These are phyloP conservation scores for Plantago major DNA, from an alignment of 257 asterid genomes.

Conservation along the genomic window DNA sequence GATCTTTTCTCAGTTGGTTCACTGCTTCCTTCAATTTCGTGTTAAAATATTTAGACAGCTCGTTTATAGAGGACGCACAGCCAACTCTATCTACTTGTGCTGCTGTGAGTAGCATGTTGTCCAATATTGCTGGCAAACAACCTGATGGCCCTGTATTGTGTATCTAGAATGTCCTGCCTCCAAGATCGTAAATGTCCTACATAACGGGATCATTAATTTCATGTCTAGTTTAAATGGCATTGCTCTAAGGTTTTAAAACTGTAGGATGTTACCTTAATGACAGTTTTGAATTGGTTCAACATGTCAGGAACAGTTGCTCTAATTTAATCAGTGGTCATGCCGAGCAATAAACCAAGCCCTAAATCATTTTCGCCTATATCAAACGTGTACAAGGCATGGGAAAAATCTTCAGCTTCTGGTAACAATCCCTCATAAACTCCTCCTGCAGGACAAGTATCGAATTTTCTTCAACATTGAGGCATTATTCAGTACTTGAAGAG, in stretches of 20 bases:
- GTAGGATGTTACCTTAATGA: conserved; percentile 66
- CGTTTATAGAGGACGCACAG: conserved; percentile 63
- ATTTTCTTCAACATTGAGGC: too few relatives aligned
- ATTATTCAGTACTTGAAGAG: too few relatives aligned
- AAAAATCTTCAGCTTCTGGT: conserved; percentile 46
- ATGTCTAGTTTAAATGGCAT: too few relatives aligned
- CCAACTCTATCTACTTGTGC: conserved; percentile 56
- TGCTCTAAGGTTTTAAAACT: too few relatives aligned
- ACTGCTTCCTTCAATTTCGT: conserved; percentile 46
- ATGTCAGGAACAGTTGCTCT: conserved; percentile 66
- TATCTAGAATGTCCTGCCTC: conserved; percentile 89
- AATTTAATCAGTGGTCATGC: conserved; percentile 71
- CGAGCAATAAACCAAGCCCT: conserved; percentile 64
- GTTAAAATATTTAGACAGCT: conserved; percentile 63
- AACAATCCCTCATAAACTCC: conserved; percentile 41
- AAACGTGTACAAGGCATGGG: conserved; percentile 61
- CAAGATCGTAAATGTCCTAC: conserved; percentile 47
- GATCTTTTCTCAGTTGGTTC: conserved; percentile 42
- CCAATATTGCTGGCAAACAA: conserved; percentile 69
- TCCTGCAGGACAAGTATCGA: too few relatives aligned
- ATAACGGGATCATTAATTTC: too few relatives aligned
- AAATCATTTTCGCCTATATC: conserved; percentile 91
- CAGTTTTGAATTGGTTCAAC: conserved; percentile 55
- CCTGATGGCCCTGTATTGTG: conserved; percentile 94
- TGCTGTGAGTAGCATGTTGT: conserved; percentile 37